Conservation (phyloP, 306 rosid species). For the Benincasa hispida region DNA sequence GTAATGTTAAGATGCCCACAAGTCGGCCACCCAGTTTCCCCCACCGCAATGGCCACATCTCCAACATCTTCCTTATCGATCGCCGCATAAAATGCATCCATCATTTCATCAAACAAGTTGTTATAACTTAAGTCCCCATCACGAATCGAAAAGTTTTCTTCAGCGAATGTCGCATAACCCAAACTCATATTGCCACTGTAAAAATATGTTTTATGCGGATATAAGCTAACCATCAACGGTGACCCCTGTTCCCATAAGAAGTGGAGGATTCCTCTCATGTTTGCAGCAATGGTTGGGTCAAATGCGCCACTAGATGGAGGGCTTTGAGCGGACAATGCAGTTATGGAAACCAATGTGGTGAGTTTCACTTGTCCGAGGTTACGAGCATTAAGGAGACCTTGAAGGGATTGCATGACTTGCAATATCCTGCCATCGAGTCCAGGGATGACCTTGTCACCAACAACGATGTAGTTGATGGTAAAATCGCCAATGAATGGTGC, state of each 20-base stretch:
- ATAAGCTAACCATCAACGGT: conserved; percentile 23
- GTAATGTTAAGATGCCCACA: too few species aligned
- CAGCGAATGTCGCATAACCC: background rate
- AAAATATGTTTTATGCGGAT: conserved; percentile 8
- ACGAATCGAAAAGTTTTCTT: background rate
- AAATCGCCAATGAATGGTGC: conserved; percentile 8
- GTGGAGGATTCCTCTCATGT: background rate
- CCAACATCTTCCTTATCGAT: background rate
- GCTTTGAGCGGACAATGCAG: background rate
- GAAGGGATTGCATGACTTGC: conserved; percentile 13
- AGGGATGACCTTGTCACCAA: conserved; percentile 20
- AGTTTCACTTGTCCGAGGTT: conserved; percentile 3
- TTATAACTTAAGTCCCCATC: background rate
- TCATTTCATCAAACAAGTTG: background rate
- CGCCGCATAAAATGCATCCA: background rate
- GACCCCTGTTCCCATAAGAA: background rate
- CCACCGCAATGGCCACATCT: background rate
- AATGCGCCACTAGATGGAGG: conserved; percentile 23
- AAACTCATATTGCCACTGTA: background rate
- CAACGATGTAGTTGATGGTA: conserved; percentile 9
- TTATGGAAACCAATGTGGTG: conserved; percentile 13
- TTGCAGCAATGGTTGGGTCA: background rate
- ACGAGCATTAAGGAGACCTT: background rate
- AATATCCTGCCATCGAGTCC: background rate
- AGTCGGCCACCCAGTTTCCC: background rate